Conservation (phyloP, 225 moss, liverwort and hornwort species). For the Bryoerythrophyllum caledonicum region DNA sequence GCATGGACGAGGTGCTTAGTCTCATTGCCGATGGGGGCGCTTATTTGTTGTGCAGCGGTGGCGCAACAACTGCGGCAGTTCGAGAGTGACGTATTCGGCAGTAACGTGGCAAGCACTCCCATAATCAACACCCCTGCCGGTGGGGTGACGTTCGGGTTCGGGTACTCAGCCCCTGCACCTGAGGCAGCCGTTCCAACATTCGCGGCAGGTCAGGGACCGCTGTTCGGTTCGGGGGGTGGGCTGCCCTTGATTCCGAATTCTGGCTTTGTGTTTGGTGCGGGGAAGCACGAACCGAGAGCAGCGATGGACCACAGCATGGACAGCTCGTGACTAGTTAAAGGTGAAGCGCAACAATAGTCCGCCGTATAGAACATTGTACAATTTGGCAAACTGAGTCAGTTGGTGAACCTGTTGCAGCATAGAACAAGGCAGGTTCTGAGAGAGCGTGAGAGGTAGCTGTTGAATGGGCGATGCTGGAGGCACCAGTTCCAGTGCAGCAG, state of each 20-base stretch:
- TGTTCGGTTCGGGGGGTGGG: conserved; percentile 54
- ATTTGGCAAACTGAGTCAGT: conserved; percentile 17
- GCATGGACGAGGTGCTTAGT: background rate
- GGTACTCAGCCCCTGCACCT: conserved; percentile 60
- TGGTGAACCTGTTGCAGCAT: conserved; percentile 21
- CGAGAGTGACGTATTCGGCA: conserved; percentile 85
- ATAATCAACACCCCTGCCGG: conserved; percentile 57
- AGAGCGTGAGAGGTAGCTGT: conserved; percentile 1
- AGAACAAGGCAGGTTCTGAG: conserved; percentile 1
- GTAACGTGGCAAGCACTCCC: conserved; percentile 53
- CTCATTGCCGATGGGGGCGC: background rate
- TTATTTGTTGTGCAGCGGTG: conserved; percentile 55
- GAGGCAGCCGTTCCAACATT: conserved; percentile 61
- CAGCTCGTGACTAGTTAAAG: conserved; percentile 45
- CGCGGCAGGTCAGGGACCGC: conserved; percentile 31
- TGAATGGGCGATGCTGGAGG: conserved; percentile 19
- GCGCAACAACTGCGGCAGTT: conserved; percentile 88
- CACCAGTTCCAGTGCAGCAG: background rate
- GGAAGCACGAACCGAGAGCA: conserved; percentile 73
- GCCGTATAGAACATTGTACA: conserved; percentile 36
- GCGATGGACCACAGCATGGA: conserved; percentile 96
- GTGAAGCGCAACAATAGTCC: conserved; percentile 4
- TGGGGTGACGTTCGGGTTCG: conserved; percentile 79
- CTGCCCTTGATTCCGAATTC: conserved; percentile 37
- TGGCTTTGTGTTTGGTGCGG: conserved; percentile 89